phyloP scores from a whole-genome alignment of 192 early-diverging fungal species.

The Gryganskiella cystojenkinii region DNA sequence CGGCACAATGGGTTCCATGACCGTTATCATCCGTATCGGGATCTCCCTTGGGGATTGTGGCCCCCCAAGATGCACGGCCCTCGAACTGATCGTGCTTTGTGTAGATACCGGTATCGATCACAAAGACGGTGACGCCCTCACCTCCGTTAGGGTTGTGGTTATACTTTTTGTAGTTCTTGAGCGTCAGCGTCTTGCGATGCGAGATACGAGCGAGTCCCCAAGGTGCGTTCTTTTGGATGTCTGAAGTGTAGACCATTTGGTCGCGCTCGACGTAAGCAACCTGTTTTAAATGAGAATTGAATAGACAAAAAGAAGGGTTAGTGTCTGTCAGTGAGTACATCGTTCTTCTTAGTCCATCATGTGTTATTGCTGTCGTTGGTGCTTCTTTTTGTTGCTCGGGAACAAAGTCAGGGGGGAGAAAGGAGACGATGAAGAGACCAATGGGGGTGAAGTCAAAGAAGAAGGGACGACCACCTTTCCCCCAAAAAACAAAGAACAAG shows the following conservation, averaged over 20 bases:
- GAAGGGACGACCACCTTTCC: neutral
- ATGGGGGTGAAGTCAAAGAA: neutral
- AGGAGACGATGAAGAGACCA: neutral
- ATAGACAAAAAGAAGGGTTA: conserved; percentile 9
- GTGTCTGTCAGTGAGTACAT: neutral
- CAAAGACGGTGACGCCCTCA: conserved; percentile 89
- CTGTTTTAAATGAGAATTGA: conserved; percentile 36
- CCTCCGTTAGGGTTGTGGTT: conserved; percentile 77
- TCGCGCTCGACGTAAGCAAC: conserved; percentile 88
- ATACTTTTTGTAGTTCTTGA: conserved; percentile 76
- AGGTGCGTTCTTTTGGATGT: conserved; percentile 77
- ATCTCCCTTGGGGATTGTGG: conserved; percentile 77
- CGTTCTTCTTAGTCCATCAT: too few relatives aligned
- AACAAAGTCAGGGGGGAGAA: neutral
- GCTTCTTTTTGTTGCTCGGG: neutral
- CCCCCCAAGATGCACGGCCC: conserved; percentile 88
- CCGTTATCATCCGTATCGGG: conserved; percentile 74
- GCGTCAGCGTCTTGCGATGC: conserved; percentile 71
- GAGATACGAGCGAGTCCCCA: conserved; percentile 91
- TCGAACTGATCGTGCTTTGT: conserved; percentile 89
- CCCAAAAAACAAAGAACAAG: conserved; percentile 5
- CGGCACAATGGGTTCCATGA: conserved; percentile 91
- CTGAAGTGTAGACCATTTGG: conserved; percentile 76
- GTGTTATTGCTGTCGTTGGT: too few relatives aligned
- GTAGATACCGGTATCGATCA: conserved; percentile 95